Evolutionary conservation across 306 rosid genomes (phyloP).

Genomic region (Prunus mongolica): DNA sequence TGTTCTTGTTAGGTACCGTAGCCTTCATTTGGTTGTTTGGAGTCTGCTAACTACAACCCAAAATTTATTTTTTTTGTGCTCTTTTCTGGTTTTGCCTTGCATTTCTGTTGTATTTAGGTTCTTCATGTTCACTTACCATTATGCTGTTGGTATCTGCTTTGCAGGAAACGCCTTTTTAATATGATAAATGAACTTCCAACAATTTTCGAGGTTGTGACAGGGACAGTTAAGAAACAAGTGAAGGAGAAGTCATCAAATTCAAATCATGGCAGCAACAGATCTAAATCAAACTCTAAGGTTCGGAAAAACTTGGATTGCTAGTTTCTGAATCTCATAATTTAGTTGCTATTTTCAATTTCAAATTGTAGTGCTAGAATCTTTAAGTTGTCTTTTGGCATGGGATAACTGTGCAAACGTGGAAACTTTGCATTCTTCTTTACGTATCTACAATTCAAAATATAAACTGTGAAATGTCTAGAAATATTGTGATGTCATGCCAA

Average conservation of each 20-base stretch:
- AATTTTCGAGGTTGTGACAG: constrained; percentile 71
- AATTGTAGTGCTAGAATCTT: background rate
- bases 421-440: background rate
- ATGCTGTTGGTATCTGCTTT: constrained; percentile 16
- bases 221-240: constrained; percentile 60
- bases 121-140: background rate
- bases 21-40: background rate
- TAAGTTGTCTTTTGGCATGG: background rate
- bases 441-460: background rate
- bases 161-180: constrained; percentile 75
- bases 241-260: constrained; percentile 72
- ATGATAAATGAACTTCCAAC: constrained; percentile 91
- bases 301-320: constrained; percentile 5
- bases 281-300: constrained; percentile 69
- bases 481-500: background rate
- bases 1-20: background rate
- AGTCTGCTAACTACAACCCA: background rate
- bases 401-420: background rate
- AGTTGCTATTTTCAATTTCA: background rate
- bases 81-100: background rate
- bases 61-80: background rate
- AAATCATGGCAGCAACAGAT: constrained; percentile 64
- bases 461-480: background rate
- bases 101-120: constrained; percentile 5
- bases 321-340: background rate